A percentile compares a stretch with the other conserved stretches of the same genome.
phyloP scores from a whole-genome alignment of 306 rosid genomes.

The Cicer bijugum region DNA sequence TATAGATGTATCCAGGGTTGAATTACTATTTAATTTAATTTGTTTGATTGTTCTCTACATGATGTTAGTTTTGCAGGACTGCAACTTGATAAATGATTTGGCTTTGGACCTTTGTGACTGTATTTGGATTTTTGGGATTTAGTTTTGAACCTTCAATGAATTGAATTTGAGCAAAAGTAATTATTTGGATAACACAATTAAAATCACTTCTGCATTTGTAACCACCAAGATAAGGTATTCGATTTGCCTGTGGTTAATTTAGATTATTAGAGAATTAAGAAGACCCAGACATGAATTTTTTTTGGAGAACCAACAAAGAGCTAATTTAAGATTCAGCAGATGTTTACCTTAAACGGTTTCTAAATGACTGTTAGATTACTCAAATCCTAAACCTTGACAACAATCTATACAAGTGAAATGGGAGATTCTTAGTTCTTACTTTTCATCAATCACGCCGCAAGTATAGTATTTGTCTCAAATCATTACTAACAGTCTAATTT shows the following conservation, averaged over 20 bases:
- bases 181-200: not conserved
- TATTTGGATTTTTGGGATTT: not conserved
- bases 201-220: not conserved
- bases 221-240: too few species aligned
- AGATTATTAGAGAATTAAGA: too few species aligned
- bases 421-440: too few species aligned
- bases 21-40: not conserved
- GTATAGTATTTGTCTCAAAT: not conserved
- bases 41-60: slow-evolving; percentile 3
- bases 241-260: too few species aligned
- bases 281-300: too few species aligned
- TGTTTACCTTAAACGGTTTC: too few species aligned
- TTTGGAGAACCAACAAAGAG: too few species aligned
- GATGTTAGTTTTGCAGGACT: not conserved
- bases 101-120: not conserved
- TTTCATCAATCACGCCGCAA: not conserved
- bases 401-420: too few species aligned
- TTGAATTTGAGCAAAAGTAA: not conserved
- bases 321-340: too few species aligned
- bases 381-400: too few species aligned
- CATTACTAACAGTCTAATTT: not conserved
- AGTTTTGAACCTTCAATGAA: not conserved
- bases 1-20: not conserved
- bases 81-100: not conserved
- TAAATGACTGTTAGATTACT: too few species aligned